phyloP scores from a whole-genome alignment of 768 basidiomycete species.

The Pulveroboletus sp. region DNA sequence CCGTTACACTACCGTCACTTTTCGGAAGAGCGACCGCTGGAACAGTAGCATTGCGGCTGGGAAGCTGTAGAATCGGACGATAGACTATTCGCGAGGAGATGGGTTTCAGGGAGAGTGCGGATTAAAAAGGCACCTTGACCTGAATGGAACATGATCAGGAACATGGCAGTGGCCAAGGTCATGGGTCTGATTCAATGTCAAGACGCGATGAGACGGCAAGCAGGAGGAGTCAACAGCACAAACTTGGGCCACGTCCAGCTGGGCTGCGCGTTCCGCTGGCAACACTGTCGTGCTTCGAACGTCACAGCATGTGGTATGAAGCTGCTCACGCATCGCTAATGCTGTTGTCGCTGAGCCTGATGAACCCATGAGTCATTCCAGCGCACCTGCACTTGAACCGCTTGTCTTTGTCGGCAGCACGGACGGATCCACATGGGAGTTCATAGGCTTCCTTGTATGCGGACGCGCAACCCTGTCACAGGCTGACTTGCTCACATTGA shows the following conservation, averaged over 20 bases:
- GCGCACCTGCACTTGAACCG: background rate
- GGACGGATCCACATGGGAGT: slow-evolving; percentile 2
- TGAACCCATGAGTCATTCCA: background rate
- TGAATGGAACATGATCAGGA: background rate
- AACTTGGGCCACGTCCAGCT: too few species aligned
- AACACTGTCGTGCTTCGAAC: background rate
- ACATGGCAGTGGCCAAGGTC: background rate
- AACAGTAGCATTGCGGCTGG: background rate
- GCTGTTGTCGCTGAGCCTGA: background rate
- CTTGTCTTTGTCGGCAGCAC: background rate
- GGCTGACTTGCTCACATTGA: too few species aligned
- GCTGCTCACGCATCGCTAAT: background rate
- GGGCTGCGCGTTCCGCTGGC: too few species aligned
- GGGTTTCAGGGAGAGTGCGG: background rate
- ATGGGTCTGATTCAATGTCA: background rate
- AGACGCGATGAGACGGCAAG: background rate
- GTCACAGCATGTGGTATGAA: too few species aligned
- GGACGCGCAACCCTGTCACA: too few species aligned
- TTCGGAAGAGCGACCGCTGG: background rate
- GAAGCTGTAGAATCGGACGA: background rate
- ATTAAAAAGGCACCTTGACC: background rate
- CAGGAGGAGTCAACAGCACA: too few species aligned
- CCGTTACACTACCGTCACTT: background rate
- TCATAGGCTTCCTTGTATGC: slow-evolving; percentile 18
- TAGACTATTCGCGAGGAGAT: background rate